Evolutionary conservation across 805 yeast species (phyloP).

Genomic region (Martiniozyma abietophila): DNA sequence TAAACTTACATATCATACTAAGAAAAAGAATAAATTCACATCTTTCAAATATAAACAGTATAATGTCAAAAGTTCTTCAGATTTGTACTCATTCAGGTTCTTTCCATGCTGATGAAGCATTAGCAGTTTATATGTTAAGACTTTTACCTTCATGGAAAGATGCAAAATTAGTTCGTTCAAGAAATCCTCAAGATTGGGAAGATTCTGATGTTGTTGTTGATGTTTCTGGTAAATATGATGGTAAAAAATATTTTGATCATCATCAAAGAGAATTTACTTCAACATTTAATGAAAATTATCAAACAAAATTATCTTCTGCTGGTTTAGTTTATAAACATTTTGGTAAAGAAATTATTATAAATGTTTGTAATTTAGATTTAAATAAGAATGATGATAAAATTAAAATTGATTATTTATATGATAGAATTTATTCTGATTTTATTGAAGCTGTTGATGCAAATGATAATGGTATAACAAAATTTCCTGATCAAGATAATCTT

Average conservation of each 20-base stretch:
- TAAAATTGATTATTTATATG: conserved; percentile 51
- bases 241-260: conserved; percentile 81
- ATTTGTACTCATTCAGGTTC: conserved; percentile 91
- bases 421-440: conserved; percentile 75
- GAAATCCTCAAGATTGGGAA: conserved; percentile 79
- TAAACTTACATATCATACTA: too few species aligned
- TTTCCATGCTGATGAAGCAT: conserved; percentile 94
- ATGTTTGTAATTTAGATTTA: conserved; percentile 34
- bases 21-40: too few species aligned
- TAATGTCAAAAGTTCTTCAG: conserved; percentile 28
- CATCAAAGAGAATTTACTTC: conserved; percentile 89
- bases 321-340: conserved; percentile 86
- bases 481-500: conserved; percentile 39
- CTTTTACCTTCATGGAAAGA: conserved; percentile 58
- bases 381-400: conserved; percentile 25
- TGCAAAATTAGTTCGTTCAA: conserved; percentile 69
- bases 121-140: conserved; percentile 82
- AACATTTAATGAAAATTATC: conserved; percentile 51
- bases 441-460: conserved; percentile 92
- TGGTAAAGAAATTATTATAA: conserved; percentile 60
- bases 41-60: too few species aligned
- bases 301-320: conserved; percentile 85
- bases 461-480: conserved; percentile 84
- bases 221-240: conserved; percentile 88
- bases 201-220: conserved; percentile 87